These are phyloP conservation scores for Cystobasidium sp. DNA, from an alignment of 1,284 basidiomycete species.

Conservation along the genomic window DNA sequence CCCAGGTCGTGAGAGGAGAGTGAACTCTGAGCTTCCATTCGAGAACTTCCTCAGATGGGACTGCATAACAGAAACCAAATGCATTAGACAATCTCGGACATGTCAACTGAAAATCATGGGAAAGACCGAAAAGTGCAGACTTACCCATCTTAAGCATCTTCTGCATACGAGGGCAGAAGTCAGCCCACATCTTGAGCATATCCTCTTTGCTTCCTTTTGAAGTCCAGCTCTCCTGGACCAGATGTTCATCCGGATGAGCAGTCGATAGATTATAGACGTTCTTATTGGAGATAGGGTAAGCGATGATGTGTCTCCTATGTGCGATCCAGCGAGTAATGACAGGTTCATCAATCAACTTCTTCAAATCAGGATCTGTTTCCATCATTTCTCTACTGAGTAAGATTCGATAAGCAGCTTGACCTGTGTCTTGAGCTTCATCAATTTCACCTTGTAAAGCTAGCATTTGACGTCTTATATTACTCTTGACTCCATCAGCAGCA, in stretches of 20 bases:
- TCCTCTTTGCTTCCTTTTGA: conserved; percentile 55
- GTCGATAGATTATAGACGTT: conserved; percentile 57
- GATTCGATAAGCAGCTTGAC: conserved; percentile 59
- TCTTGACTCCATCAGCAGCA: conserved; percentile 57
- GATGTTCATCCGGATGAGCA: conserved; percentile 57
- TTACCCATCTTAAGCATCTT: conserved; percentile 55
- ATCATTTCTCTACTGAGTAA: conserved; percentile 54
- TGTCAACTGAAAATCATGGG: not conserved
- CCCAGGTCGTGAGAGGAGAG: conserved; percentile 55
- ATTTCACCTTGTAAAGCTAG: conserved; percentile 53
- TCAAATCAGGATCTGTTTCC: conserved; percentile 56
- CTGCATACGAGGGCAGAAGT: conserved; percentile 56
- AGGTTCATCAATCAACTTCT: conserved; percentile 55
- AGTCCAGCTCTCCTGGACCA: conserved; percentile 55
- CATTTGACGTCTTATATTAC: conserved; percentile 54
- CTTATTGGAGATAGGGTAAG: conserved; percentile 56
- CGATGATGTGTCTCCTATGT: conserved; percentile 57
- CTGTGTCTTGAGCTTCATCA: conserved; percentile 52
- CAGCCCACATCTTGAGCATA: conserved; percentile 56
- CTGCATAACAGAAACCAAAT: conserved; percentile 16
- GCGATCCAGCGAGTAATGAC: conserved; percentile 58
- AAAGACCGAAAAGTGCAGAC: not conserved
- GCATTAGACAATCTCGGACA: not conserved
- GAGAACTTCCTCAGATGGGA: conserved; percentile 56
- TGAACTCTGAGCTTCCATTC: conserved; percentile 59